These are phyloP conservation scores for Penicillium samsonianum DNA, from an alignment of 495 filamentous ascomycete genomes.

Conservation along the genomic window DNA sequence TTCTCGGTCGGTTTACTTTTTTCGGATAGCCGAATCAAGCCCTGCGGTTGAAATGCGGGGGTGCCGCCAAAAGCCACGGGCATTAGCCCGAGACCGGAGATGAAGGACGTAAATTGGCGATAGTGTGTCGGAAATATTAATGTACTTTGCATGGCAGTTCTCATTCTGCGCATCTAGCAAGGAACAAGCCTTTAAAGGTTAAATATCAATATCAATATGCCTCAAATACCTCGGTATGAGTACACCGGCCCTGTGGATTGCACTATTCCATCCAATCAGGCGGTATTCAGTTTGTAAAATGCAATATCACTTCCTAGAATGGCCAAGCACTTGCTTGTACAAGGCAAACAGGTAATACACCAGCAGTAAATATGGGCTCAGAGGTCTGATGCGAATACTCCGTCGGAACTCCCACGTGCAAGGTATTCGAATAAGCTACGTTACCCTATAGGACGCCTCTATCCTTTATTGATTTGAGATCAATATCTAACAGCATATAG, in stretches of 20 bases:
- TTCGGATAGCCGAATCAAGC: conserved; percentile 6
- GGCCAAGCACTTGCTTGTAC: not conserved
- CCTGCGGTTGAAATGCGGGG: conserved; percentile 7
- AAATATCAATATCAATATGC: not conserved
- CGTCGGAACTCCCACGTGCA: too few species aligned
- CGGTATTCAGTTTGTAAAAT: conserved; percentile 13
- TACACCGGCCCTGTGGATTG: not conserved
- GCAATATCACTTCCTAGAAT: conserved; percentile 8
- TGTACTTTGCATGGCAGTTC: not conserved
- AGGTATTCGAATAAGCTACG: too few species aligned
- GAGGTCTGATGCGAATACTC: conserved; percentile 1
- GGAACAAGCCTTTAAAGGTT: not conserved
- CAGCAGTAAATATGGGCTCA: conserved; percentile 32
- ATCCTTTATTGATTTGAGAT: too few species aligned
- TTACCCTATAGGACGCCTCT: too few species aligned
- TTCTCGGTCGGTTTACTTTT: conserved; percentile 11
- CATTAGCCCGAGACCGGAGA: conserved; percentile 20
- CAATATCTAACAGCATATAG: too few species aligned
- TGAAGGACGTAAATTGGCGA: not conserved
- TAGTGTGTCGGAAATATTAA: not conserved
- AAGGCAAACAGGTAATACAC: not conserved
- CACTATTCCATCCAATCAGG: conserved; percentile 2
- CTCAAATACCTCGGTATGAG: not conserved
- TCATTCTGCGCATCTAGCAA: not conserved
- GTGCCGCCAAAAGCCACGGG: not conserved